phyloP scores from a whole-genome alignment of 2,329 filamentous ascomycete species.

The Penicillium aurantiogriseum region DNA sequence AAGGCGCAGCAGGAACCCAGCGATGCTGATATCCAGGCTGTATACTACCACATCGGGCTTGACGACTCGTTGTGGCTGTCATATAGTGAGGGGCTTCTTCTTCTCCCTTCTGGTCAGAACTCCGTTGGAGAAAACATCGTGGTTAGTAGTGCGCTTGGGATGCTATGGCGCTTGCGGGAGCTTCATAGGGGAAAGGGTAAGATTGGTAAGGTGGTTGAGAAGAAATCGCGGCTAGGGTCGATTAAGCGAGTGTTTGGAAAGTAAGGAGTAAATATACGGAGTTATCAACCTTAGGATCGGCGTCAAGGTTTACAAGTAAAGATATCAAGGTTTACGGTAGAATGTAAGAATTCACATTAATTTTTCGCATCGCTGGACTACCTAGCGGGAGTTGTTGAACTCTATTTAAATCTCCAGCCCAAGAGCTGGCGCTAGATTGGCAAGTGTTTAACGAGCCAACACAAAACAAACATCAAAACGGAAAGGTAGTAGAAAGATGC shows the following conservation, averaged over 20 bases:
- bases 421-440: no score
- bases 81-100: not conserved
- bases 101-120: not conserved
- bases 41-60: not conserved
- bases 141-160: not conserved
- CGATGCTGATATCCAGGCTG: not conserved
- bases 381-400: no score
- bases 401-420: no score
- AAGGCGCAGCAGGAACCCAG: not conserved
- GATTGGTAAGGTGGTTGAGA: not conserved
- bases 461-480: not conserved
- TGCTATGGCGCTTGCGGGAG: not conserved
- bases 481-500: not conserved
- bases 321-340: no score
- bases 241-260: not conserved
- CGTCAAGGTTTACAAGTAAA: no score
- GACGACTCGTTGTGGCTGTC: not conserved
- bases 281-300: no score
- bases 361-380: no score
- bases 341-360: no score
- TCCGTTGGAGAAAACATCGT: not conserved
- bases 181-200: not conserved
- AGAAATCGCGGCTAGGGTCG: not conserved
- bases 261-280: not conserved
- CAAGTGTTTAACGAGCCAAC: no score